Percentiles rank a stretch among this genome's conserved stretches.
Evolutionary conservation across 306 rosid genomes (phyloP).

Genomic region (Fagus sylvatica): DNA sequence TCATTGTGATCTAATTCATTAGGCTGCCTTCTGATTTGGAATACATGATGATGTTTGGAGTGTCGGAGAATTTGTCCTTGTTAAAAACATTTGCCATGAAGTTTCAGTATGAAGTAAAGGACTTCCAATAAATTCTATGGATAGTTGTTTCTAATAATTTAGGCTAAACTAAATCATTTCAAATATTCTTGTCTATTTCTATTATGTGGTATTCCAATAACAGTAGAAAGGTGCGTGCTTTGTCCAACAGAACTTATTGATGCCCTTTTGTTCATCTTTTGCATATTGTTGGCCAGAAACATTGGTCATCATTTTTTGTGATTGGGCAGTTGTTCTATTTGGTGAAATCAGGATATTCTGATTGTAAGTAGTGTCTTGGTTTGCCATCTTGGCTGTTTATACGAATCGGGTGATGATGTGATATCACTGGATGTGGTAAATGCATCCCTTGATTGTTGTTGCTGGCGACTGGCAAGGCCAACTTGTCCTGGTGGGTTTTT

Average conservation of each 20-base stretch:
- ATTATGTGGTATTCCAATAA: not conserved
- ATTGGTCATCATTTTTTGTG: not conserved
- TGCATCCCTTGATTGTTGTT: not conserved
- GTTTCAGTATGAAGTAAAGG: constrained; percentile 7
- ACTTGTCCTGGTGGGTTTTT: not conserved
- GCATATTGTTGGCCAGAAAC: not conserved
- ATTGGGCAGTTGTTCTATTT: not conserved
- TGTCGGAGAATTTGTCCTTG: constrained; percentile 9
- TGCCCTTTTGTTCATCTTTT: not conserved
- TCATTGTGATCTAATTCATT: constrained; percentile 26
- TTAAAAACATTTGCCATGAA: not conserved
- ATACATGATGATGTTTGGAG: constrained; percentile 30
- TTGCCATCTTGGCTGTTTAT: not conserved
- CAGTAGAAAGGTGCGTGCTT: not conserved
- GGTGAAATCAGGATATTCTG: not conserved
- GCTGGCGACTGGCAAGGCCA: not conserved
- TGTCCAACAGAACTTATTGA: not conserved
- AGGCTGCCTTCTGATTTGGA: constrained; percentile 41
- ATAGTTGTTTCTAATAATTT: not conserved
- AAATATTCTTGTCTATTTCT: not conserved
- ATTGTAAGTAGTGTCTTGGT: not conserved
- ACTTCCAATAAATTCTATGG: not conserved
- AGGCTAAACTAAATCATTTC: constrained; percentile 10
- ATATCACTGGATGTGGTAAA: not conserved
- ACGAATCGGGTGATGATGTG: not conserved